These are phyloP conservation scores for Scenedesmus sp. DNA, from an alignment of 163 green algal genomes.

Conservation along the genomic window DNA sequence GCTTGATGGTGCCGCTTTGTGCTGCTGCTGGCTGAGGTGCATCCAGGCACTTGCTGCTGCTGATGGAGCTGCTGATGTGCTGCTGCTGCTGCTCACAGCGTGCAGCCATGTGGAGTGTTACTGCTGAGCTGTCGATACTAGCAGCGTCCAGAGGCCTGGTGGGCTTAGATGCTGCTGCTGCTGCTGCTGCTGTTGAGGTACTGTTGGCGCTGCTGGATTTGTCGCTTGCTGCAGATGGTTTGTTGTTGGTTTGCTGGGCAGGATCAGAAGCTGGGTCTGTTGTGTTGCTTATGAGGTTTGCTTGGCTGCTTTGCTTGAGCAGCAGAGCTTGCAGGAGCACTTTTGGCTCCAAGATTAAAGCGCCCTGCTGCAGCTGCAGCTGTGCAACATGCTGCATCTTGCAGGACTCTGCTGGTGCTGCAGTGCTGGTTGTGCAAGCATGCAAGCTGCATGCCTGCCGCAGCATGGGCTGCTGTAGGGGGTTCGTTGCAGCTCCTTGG, in stretches of 20 bases:
- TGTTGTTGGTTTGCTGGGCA: not conserved
- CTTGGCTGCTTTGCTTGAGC: not conserved
- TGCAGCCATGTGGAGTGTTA: not conserved
- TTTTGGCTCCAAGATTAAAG: not conserved
- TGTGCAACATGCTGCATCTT: conserved; percentile 1
- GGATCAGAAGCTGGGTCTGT: not conserved
- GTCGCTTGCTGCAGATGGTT: not conserved
- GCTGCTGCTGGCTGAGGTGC: not conserved
- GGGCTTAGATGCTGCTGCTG: too few relatives aligned
- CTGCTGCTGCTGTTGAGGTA: too few relatives aligned
- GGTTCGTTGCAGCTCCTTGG: not conserved
- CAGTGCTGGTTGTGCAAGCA: not conserved
- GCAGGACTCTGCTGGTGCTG: not conserved
- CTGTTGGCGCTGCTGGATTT: not conserved
- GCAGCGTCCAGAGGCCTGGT: too few relatives aligned
- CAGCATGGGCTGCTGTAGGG: not conserved
- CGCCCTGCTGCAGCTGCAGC: not conserved
- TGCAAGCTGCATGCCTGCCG: not conserved
- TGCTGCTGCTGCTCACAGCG: not conserved
- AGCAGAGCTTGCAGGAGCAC: not conserved
- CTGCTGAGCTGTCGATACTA: not conserved
- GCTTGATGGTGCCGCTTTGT: not conserved
- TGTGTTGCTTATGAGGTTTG: not conserved
- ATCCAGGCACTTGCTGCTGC: not conserved
- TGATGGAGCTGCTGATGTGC: not conserved